A percentile compares a stretch with the other conserved stretches of the same genome.
Evolutionary conservation across 176 grass and related monocot species (phyloP).

Genomic region (Luzula sylvatica): DNA sequence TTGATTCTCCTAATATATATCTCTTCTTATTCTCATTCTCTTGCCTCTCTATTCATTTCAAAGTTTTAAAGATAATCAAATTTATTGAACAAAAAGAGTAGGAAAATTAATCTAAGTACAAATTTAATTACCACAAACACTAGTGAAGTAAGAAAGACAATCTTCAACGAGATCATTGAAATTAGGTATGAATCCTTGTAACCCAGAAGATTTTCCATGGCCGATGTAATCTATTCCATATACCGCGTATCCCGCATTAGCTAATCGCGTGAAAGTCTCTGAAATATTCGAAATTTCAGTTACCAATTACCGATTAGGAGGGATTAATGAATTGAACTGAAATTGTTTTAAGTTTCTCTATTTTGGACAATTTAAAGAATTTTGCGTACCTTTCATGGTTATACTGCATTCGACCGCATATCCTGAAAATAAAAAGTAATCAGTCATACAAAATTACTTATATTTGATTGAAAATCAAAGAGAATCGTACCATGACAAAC

Average conservation of each 20-base stretch:
- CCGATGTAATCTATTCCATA: slow-evolving; percentile 68
- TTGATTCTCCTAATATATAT: slow-evolving; percentile 66
- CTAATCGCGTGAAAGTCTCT: slow-evolving; percentile 48
- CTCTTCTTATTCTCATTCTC: slow-evolving; percentile 30
- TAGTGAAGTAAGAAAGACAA: slow-evolving; percentile 33
- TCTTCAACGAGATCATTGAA: slow-evolving; percentile 41
- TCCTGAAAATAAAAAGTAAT: slow-evolving; percentile 27
- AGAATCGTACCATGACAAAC: slow-evolving; percentile 59
- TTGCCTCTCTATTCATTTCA: slow-evolving; percentile 7
- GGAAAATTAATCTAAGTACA: background rate
- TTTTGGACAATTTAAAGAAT: background rate
- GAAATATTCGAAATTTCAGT: background rate
- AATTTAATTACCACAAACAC: slow-evolving; percentile 16
- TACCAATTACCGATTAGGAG: too few species aligned
- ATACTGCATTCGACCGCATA: slow-evolving; percentile 87
- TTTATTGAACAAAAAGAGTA: too few species aligned
- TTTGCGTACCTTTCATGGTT: slow-evolving; percentile 52
- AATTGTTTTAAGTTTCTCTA: background rate
- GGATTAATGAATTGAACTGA: background rate
- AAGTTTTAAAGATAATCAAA: background rate
- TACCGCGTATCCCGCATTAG: slow-evolving; percentile 44
- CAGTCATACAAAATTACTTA: too few species aligned
- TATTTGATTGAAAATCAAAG: background rate
- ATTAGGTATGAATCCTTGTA: slow-evolving; percentile 53
- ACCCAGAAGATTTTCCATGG: slow-evolving; percentile 61